Percentiles rank a stretch among this genome's conserved stretches.
Evolutionary conservation across 108 stramenopile genomes (phyloP).

Genomic region (Nannochloropsis salina): DNA sequence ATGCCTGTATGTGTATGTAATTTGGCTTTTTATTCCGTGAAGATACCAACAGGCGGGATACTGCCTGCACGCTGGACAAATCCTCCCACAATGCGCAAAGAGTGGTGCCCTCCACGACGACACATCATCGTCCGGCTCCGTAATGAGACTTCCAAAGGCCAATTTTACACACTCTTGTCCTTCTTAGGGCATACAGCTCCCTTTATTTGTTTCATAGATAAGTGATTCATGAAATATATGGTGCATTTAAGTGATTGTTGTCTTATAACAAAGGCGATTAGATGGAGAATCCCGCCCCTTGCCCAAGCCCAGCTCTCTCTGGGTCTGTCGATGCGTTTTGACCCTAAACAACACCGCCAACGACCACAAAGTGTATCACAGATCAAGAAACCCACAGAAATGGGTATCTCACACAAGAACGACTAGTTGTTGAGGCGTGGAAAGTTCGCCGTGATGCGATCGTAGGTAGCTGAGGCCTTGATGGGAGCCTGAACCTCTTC

Average conservation of each 20-base stretch:
- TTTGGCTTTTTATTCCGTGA: too few relatives aligned
- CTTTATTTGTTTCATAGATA: neutral
- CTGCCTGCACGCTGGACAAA: neutral
- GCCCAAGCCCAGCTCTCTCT: neutral
- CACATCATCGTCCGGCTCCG: neutral
- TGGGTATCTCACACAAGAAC: neutral
- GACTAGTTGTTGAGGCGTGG: neutral
- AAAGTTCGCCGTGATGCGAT: neutral
- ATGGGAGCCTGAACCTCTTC: too few relatives aligned
- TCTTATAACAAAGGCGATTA: slow-evolving; percentile 5
- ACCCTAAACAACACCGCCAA: neutral
- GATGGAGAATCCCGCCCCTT: neutral
- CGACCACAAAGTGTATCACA: neutral
- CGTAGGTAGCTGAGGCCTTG: neutral
- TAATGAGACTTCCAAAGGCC: neutral
- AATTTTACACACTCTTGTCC: neutral
- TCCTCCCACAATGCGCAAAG: neutral
- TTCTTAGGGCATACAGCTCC: neutral
- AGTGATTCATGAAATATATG: neutral
- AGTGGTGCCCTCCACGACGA: neutral
- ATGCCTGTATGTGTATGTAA: too few relatives aligned
- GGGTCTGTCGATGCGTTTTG: neutral
- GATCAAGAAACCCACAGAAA: neutral
- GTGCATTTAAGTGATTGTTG: neutral
- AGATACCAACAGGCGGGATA: too few relatives aligned